Evolutionary conservation across 805 yeast genomes (phyloP).

Genomic region (Candida ulmi): DNA sequence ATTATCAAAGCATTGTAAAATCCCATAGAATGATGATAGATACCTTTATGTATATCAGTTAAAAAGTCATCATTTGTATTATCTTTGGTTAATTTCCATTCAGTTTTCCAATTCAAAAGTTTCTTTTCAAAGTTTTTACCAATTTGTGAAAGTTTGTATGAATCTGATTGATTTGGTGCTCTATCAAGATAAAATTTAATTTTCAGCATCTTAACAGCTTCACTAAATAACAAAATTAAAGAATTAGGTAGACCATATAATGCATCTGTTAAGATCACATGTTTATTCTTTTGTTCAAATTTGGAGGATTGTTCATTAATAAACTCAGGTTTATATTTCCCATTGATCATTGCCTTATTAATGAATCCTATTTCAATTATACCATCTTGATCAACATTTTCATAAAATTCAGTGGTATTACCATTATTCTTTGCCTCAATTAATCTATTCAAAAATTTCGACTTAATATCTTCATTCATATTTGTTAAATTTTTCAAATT

Average conservation of each 20-base stretch:
- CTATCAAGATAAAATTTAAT: slow-evolving; percentile 44
- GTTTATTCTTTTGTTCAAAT: slow-evolving; percentile 31
- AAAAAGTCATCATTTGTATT: slow-evolving; percentile 19
- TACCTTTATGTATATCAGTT: slow-evolving; percentile 49
- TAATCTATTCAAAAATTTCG: slow-evolving; percentile 9
- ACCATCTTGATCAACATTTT: slow-evolving; percentile 39
- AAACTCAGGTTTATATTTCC: slow-evolving; percentile 30
- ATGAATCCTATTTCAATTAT: slow-evolving; percentile 38
- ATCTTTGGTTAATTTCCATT: slow-evolving; percentile 56
- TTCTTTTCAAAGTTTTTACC: slow-evolving; percentile 39
- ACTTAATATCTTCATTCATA: slow-evolving; percentile 9
- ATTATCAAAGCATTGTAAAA: slow-evolving; percentile 69
- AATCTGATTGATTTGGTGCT: slow-evolving; percentile 6
- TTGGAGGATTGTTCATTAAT: slow-evolving; percentile 27
- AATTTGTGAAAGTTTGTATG: slow-evolving; percentile 11
- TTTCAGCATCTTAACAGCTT: slow-evolving; percentile 62
- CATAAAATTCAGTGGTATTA: slow-evolving; percentile 29
- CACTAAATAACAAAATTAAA: slow-evolving; percentile 63
- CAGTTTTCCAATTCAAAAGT: slow-evolving; percentile 62
- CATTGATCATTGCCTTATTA: slow-evolving; percentile 11
- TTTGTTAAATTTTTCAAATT: slow-evolving; percentile 13
- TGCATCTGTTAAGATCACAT: slow-evolving; percentile 68
- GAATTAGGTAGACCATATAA: slow-evolving; percentile 84
- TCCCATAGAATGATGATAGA: slow-evolving; percentile 75
- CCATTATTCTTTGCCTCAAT: slow-evolving; percentile 19